Evolutionary conservation across 306 rosid genomes (phyloP).

Genomic region (Gastrolobium villosum): DNA sequence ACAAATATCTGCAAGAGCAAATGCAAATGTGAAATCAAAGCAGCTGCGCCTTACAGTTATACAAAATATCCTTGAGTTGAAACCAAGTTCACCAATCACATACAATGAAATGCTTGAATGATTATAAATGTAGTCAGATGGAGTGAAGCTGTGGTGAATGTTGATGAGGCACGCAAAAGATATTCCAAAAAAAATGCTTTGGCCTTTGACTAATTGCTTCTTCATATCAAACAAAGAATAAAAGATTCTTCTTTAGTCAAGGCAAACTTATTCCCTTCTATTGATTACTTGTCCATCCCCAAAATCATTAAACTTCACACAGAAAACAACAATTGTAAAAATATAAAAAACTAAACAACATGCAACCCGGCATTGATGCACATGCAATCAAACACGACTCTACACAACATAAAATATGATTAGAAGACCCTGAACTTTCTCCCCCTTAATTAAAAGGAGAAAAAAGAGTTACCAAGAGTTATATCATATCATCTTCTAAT

Average conservation of each 20-base stretch:
- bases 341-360: slow-evolving; percentile 9
- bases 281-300: slow-evolving; percentile 12
- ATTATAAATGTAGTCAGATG: slow-evolving; percentile 37
- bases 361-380: background rate
- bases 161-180: slow-evolving; percentile 25
- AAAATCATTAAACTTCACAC: slow-evolving; percentile 20
- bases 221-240: slow-evolving; percentile 30
- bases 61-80: slow-evolving; percentile 31
- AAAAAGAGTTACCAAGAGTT: slow-evolving; percentile 1
- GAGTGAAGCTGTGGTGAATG: slow-evolving; percentile 3
- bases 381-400: slow-evolving; percentile 23
- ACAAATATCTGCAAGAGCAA: slow-evolving; percentile 33
- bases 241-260: slow-evolving; percentile 8
- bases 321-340: background rate
- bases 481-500: slow-evolving; percentile 33
- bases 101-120: slow-evolving; percentile 11
- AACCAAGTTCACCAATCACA: slow-evolving; percentile 43
- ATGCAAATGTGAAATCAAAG: slow-evolving; percentile 34
- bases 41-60: slow-evolving; percentile 6
- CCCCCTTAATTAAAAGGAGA: background rate
- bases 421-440: slow-evolving; percentile 21
- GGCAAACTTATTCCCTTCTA: slow-evolving; percentile 2
- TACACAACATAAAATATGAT: background rate
- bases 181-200: background rate
- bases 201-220: slow-evolving; percentile 3